Conservation (phyloP, 1,284 basidiomycete species). For the Melanopsichium pennsylvanicum region DNA sequence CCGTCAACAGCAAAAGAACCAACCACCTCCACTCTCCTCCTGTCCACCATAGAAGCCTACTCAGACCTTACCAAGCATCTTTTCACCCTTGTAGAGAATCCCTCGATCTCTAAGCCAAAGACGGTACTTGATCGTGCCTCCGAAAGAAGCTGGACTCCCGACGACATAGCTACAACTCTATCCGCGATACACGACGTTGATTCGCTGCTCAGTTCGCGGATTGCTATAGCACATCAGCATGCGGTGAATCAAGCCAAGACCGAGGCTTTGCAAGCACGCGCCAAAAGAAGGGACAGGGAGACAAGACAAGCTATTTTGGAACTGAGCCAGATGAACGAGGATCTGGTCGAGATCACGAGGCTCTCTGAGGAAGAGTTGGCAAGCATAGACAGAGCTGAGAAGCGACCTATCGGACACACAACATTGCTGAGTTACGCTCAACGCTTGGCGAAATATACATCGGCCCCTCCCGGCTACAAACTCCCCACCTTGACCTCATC, state of each 20-base stretch:
- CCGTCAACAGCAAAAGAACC: constrained; percentile 12
- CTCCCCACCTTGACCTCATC: constrained; percentile 28
- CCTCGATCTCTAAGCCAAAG: constrained; percentile 1
- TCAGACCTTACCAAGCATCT: constrained; percentile 37
- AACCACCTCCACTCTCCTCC: constrained; percentile 22
- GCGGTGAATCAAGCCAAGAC: constrained; percentile 39
- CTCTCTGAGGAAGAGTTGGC: constrained; percentile 28
- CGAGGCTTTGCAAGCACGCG: constrained; percentile 18
- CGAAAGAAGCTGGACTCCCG: constrained; percentile 14
- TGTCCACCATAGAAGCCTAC: constrained; percentile 40
- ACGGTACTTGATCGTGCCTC: constrained; percentile 23
- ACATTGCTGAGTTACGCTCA: constrained; percentile 50
- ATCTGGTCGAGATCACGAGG: constrained; percentile 41
- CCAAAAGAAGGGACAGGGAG: constrained; percentile 28
- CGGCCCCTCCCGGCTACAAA: constrained; percentile 52
- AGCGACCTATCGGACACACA: constrained; percentile 22
- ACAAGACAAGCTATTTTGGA: constrained; percentile 39
- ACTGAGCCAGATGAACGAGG: constrained; percentile 30
- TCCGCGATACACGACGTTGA: constrained; percentile 30
- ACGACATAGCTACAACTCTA: constrained; percentile 9
- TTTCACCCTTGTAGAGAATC: constrained; percentile 34
- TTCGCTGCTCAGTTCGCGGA: constrained; percentile 13
- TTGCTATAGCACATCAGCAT: constrained; percentile 38
- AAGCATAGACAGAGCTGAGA: constrained; percentile 39
- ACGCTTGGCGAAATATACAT: constrained; percentile 47